Evolutionary conservation across 139 green algal genomes (phyloP).

Genomic region (Klebsormidium nitens): DNA sequence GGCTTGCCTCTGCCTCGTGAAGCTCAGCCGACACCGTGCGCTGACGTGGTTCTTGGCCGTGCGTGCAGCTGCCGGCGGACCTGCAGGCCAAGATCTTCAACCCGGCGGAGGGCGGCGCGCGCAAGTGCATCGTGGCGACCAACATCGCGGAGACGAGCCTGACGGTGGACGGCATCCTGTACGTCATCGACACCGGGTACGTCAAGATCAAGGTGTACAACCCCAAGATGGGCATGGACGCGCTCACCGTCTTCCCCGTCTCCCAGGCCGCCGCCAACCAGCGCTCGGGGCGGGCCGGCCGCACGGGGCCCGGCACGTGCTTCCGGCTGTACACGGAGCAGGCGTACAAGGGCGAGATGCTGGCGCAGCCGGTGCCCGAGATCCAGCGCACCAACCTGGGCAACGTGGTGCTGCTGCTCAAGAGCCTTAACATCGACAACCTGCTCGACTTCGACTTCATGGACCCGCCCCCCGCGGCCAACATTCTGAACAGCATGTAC

Average conservation of each 20-base stretch:
- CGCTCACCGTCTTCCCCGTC: slow-evolving; percentile 85
- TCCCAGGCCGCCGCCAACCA: slow-evolving; percentile 80
- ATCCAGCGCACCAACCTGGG: slow-evolving; percentile 54
- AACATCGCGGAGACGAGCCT: slow-evolving; percentile 98
- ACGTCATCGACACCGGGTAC: slow-evolving; percentile 92
- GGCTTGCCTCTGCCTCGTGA: too few relatives aligned
- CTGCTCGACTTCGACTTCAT: slow-evolving; percentile 87
- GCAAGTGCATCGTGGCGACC: slow-evolving; percentile 91
- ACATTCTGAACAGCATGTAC: slow-evolving; percentile 96
- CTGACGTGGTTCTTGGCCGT: too few relatives aligned
- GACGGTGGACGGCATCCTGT: slow-evolving; percentile 92
- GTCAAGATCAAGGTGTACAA: slow-evolving; percentile 97
- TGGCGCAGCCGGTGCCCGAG: slow-evolving; percentile 47
- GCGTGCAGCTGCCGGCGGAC: slow-evolving; percentile 80
- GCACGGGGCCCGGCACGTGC: slow-evolving; percentile 83
- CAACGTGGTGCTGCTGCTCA: slow-evolving; percentile 47
- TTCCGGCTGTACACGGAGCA: slow-evolving; percentile 93
- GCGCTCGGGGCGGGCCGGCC: slow-evolving; percentile 75
- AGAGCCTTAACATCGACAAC: slow-evolving; percentile 95
- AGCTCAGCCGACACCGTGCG: too few relatives aligned
- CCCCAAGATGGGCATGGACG: slow-evolving; percentile 96
- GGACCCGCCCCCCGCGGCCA: slow-evolving; percentile 64
- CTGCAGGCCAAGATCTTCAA: slow-evolving; percentile 93
- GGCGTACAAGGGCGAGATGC: slow-evolving; percentile 65
- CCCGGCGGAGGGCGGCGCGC: slow-evolving; percentile 70